phyloP scores from a whole-genome alignment of 306 rosid genomes.

The Vachellia pachyceras region DNA sequence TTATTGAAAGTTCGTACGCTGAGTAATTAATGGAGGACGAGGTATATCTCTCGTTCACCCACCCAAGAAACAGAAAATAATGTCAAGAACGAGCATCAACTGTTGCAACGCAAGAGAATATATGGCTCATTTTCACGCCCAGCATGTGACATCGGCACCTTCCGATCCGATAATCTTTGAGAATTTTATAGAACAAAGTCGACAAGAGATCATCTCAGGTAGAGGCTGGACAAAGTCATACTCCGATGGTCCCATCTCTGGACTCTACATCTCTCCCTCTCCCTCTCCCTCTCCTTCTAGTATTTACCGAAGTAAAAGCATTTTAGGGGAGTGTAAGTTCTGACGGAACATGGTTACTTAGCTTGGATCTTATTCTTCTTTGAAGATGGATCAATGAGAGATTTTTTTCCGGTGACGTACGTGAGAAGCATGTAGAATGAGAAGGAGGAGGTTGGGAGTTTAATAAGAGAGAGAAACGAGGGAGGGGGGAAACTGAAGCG shows the following conservation, averaged over 20 bases:
- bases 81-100: neutral
- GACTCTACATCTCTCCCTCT: neutral
- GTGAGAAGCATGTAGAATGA: conserved; percentile 21
- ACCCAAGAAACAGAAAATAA: neutral
- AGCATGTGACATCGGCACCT: neutral
- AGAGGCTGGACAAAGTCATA: neutral
- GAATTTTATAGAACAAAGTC: neutral
- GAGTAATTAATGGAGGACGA: conserved; percentile 28
- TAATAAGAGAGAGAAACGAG: conserved; percentile 50
- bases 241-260: no score
- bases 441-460: neutral
- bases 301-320: neutral
- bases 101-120: neutral
- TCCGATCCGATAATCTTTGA: neutral
- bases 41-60: neutral
- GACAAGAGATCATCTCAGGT: neutral
- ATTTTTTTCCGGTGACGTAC: neutral
- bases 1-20: conserved; percentile 29
- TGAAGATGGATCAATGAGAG: neutral
- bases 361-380: neutral
- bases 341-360: neutral
- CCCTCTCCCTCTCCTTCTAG: no score
- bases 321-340: neutral
- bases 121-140: neutral
- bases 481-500: conserved; percentile 35